These are phyloP conservation scores for Euphorbia lathyris DNA, from an alignment of 345 rosid genomes.

Conservation along the genomic window DNA sequence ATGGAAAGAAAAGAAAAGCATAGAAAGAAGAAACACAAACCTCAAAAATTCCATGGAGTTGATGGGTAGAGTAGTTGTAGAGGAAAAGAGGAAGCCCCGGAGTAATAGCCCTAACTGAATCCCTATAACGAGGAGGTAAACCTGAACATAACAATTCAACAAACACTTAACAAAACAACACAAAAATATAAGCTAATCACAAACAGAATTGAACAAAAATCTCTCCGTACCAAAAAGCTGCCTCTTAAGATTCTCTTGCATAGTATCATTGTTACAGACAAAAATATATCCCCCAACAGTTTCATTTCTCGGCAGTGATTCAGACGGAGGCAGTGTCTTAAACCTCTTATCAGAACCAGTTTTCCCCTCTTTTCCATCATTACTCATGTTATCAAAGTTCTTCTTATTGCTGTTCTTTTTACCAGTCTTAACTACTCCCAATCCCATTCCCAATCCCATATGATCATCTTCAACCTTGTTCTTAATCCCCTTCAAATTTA, in stretches of 20 bases:
- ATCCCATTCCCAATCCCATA: no score
- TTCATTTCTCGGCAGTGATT: constrained; percentile 84
- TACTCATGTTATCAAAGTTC: constrained; percentile 25
- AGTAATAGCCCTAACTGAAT: constrained; percentile 94
- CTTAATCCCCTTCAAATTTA: constrained; percentile 43
- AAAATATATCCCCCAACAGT: constrained; percentile 94
- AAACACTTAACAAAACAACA: not conserved
- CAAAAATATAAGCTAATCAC: not conserved
- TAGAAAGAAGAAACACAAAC: constrained; percentile 27
- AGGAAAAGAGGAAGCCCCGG: constrained; percentile 98
- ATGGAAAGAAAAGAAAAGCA: not conserved
- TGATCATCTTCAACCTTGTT: constrained; percentile 50
- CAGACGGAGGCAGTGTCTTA: constrained; percentile 92
- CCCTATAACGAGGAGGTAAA: constrained; percentile 89
- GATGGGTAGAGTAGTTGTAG: constrained; percentile 98
- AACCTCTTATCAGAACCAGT: constrained; percentile 70
- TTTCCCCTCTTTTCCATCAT: constrained; percentile 23
- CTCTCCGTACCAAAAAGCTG: constrained; percentile 71
- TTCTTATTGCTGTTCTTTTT: constrained; percentile 50
- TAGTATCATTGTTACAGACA: constrained; percentile 99
- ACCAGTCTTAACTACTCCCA: constrained; percentile 40
- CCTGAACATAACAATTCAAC: constrained; percentile 32
- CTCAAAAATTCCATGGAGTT: constrained; percentile 95
- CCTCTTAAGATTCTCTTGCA: constrained; percentile 88
- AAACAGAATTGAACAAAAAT: not conserved